Percentiles rank a stretch among this genome's conserved stretches.
These are phyloP conservation scores for Sequoiadendron giganteum DNA, from an alignment of 75 land plant species.

Conservation along the genomic window DNA sequence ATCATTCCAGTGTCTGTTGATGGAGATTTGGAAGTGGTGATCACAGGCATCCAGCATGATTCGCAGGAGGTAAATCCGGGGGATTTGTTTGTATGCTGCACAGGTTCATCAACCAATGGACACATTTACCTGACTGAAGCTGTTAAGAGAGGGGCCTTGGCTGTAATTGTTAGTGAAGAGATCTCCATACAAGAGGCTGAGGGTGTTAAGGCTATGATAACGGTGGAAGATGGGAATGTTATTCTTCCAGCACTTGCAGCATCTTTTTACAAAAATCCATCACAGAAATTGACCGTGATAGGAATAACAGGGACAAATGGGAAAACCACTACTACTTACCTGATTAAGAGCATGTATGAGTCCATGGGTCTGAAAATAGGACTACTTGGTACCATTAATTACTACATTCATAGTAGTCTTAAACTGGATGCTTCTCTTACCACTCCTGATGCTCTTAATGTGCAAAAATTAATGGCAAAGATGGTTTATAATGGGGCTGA, in stretches of 20 bases:
- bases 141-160: constrained; percentile 92
- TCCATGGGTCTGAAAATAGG: constrained; percentile 79
- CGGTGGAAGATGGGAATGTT: constrained; percentile 69
- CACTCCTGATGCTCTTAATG: constrained; percentile 52
- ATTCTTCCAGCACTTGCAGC: constrained; percentile 67
- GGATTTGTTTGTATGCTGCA: constrained; percentile 87
- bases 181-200: constrained; percentile 57
- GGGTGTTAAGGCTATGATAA: constrained; percentile 70
- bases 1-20: constrained; percentile 82
- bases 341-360: constrained; percentile 72
- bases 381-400: constrained; percentile 52
- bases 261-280: constrained; percentile 65
- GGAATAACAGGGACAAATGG: constrained; percentile 85
- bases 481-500: constrained; percentile 89
- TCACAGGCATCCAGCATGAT: constrained; percentile 87
- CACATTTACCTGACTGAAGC: constrained; percentile 70
- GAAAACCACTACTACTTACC: constrained; percentile 68
- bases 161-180: constrained; percentile 78
- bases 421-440: constrained; percentile 49
- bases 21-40: constrained; percentile 80
- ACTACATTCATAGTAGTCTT: constrained; percentile 63
- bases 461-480: constrained; percentile 80
- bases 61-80: constrained; percentile 72
- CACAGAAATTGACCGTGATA: constrained; percentile 64
- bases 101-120: constrained; percentile 58